Evolutionary conservation across 345 rosid species (phyloP), one percentile per base, ranked within the genome.

Genomic region (Dimocarpus longan): DNA sequence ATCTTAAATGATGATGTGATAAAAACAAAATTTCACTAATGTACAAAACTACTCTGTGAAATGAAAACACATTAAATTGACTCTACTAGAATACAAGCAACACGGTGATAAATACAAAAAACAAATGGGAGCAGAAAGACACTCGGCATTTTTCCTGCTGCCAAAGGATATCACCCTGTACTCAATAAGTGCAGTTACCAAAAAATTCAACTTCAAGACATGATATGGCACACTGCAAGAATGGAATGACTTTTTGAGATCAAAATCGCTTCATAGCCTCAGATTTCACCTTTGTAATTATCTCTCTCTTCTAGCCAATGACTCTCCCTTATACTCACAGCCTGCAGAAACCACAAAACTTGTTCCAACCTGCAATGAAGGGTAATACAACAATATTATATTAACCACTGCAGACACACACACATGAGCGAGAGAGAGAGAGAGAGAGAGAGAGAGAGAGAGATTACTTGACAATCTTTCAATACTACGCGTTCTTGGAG

Each of bases 391-490:
- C 26, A 37, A 37, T 19, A 4, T 70, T 16, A 15, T 3, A 50
- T 11, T 59, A 75, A 40, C 44, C 11, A 60, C 65, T 40, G 52
- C 10, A 24, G 7, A 3, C 48, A 39, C 69, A 40, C 10, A 8
- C n/a, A 13, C 3, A 15, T 0, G 52, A 46, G 52, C 1, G 52
- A 11, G 37, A 32, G 37, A 32, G 37, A 32, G 37, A 32, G 37
- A 32, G 4, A 32, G 37, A 32, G 37, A 32, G 3, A 13, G 16
- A 1, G 56, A n/a, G 43, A n/a, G 32, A 80, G 79, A 44, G 57
- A 76, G 74, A 37, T 60, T 86, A 93, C 99, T 87, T 93, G 99
- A 76, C 99, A 96, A 65, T 96, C 98, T 89, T 82, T 96, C 82
- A 96, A 79, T 43, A 80, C 74, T 22, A 81, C 97, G 66, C 97